phyloP scores from a whole-genome alignment of 805 yeast species.

The Spathaspora arborariae region DNA sequence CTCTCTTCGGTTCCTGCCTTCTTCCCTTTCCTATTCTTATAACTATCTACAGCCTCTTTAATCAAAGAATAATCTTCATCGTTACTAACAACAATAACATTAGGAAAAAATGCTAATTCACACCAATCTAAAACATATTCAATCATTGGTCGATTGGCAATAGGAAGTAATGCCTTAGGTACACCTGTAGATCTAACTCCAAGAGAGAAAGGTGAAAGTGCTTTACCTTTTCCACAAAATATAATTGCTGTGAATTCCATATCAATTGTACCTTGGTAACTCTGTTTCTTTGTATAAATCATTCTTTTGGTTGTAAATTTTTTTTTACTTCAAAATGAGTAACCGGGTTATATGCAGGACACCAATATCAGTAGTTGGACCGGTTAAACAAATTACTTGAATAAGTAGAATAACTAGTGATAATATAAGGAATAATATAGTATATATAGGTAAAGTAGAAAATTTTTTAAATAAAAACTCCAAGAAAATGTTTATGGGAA shows the following conservation, averaged over 20 bases:
- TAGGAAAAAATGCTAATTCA: conserved; percentile 73
- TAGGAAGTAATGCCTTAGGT: conserved; percentile 83
- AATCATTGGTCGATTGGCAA: conserved; percentile 87
- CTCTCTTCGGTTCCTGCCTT: background rate
- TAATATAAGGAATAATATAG: no score
- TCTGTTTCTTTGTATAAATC: no score
- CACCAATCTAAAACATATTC: conserved; percentile 92
- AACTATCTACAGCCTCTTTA: conserved; percentile 44
- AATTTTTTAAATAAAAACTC: no score
- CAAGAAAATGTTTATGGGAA: no score
- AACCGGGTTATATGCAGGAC: background rate
- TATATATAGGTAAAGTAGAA: no score
- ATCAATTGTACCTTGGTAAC: conserved; percentile 1
- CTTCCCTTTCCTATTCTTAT: conserved; percentile 11
- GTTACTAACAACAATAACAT: conserved; percentile 61
- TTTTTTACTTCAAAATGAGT: background rate
- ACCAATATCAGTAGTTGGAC: background rate
- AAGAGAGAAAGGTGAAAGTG: conserved; percentile 64
- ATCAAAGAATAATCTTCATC: conserved; percentile 46
- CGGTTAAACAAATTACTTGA: background rate
- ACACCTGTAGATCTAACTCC: conserved; percentile 56
- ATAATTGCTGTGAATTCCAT: conserved; percentile 95
- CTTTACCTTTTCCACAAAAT: conserved; percentile 81
- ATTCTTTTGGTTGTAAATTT: no score
- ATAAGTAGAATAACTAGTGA: no score